phyloP scores from a whole-genome alignment of 2,329 filamentous ascomycete genomes.

The Eutypella sp. region DNA sequence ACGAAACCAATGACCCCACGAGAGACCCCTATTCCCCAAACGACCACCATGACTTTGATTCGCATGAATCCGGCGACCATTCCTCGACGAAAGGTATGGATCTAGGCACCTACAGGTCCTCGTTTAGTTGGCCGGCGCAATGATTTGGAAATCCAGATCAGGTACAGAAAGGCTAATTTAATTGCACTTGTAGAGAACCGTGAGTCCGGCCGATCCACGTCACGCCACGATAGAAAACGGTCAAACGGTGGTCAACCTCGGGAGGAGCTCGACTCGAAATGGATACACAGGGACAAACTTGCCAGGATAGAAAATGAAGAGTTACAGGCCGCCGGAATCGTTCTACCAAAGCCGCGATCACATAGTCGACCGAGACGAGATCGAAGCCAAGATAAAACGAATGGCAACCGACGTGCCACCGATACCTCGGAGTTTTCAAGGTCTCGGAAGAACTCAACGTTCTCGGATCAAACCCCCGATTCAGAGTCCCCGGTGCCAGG shows the following conservation, averaged over 20 bases:
- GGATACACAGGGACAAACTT: constrained; percentile 83
- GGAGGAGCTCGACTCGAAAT: constrained; percentile 61
- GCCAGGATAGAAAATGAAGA: constrained; percentile 77
- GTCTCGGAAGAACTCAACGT: constrained; percentile 35
- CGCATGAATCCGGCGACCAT: constrained; percentile 18
- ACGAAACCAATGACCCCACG: constrained; percentile 17
- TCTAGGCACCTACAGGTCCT: not conserved
- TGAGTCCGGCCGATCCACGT: constrained; percentile 14
- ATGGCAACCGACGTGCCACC: constrained; percentile 26
- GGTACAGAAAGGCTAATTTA: constrained; percentile 12
- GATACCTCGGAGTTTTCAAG: constrained; percentile 27
- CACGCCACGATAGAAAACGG: constrained; percentile 21
- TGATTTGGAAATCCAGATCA: no score
- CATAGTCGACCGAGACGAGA: constrained; percentile 44
- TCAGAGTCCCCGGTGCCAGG: constrained; percentile 37
- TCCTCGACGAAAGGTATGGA: constrained; percentile 20
- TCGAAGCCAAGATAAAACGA: constrained; percentile 35
- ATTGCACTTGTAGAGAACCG: constrained; percentile 16
- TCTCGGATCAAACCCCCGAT: constrained; percentile 17
- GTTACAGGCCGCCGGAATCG: constrained; percentile 71
- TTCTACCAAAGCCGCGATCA: constrained; percentile 50
- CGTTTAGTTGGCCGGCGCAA: no score
- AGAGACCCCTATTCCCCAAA: constrained; percentile 15
- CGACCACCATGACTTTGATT: constrained; percentile 16
- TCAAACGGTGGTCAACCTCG: constrained; percentile 24